These are phyloP conservation scores for Scheffersomyces insectosa DNA, from an alignment of 1,139 yeast species.

Conservation along the genomic window DNA sequence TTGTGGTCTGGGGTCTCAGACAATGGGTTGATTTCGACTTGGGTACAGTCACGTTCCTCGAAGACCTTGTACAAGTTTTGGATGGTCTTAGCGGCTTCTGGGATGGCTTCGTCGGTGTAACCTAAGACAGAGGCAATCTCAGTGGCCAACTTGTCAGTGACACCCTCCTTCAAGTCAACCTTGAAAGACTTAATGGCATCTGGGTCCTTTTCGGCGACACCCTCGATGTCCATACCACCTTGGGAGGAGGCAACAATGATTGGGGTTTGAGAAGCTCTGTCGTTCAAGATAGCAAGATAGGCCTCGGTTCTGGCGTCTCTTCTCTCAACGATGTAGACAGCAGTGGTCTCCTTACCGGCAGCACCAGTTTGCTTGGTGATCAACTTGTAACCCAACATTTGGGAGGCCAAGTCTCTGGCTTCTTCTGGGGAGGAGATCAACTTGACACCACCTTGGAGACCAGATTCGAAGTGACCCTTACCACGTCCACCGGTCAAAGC, in stretches of 20 bases:
- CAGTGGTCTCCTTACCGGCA: conserved; percentile 95
- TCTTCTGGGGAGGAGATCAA: conserved; percentile 83
- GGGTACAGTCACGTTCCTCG: conserved; percentile 91
- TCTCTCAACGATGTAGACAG: conserved; percentile 94
- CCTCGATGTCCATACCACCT: conserved; percentile 99
- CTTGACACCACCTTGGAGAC: conserved; percentile 96
- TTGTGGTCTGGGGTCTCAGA: conserved; percentile 89
- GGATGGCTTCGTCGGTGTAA: conserved; percentile 73
- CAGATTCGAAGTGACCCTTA: conserved; percentile 95
- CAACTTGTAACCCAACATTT: conserved; percentile 90
- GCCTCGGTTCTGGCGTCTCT: conserved; percentile 94
- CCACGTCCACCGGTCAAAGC: conserved; percentile 99
- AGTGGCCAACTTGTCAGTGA: conserved; percentile 73
- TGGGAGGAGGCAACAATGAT: conserved; percentile 94
- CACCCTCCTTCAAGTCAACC: conserved; percentile 75
- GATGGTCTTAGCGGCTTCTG: conserved; percentile 86
- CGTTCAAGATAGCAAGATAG: conserved; percentile 91
- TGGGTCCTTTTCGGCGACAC: conserved; percentile 92
- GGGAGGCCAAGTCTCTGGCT: conserved; percentile 81
- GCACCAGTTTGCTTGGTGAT: conserved; percentile 98
- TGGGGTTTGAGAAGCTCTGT: conserved; percentile 87
- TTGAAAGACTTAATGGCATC: conserved; percentile 89
- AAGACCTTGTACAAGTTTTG: conserved; percentile 87
- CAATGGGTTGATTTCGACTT: conserved; percentile 97
- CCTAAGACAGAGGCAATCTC: conserved; percentile 81